phyloP scores from a whole-genome alignment of 2,329 filamentous ascomycete genomes.

The Pseudofabraea citricarpa region DNA sequence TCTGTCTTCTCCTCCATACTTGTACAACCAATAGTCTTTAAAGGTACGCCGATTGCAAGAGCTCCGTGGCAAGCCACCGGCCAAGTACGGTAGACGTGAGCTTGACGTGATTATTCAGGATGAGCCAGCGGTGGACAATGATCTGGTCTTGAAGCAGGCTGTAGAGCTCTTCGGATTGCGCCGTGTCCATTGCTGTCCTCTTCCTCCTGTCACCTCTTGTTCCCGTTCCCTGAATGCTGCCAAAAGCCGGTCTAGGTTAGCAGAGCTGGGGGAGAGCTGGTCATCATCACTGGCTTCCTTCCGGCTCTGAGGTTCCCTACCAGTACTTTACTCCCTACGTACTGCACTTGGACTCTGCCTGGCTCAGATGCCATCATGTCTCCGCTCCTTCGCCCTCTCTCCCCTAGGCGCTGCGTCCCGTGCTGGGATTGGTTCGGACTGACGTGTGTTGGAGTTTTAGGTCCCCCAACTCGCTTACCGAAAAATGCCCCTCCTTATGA shows the following conservation, averaged over 20 bases:
- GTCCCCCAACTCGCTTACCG: not conserved
- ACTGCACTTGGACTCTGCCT: too few relatives aligned
- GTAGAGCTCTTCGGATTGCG: not conserved
- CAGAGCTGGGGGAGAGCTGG: too few relatives aligned
- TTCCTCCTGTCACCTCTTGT: not conserved
- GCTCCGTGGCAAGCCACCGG: not conserved
- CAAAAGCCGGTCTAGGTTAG: too few relatives aligned
- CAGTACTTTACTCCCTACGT: too few relatives aligned
- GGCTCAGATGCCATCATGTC: too few relatives aligned
- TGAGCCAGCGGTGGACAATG: not conserved
- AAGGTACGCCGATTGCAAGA: not conserved
- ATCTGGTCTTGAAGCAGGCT: not conserved
- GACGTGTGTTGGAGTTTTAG: not conserved
- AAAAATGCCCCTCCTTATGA: constrained; percentile 2
- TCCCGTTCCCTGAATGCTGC: not conserved
- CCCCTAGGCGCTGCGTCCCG: not conserved
- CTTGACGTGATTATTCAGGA: not conserved
- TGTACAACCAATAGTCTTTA: not conserved
- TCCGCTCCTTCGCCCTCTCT: not conserved
- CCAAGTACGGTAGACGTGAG: not conserved
- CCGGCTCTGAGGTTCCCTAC: too few relatives aligned
- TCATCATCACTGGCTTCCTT: too few relatives aligned
- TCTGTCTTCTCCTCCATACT: not conserved
- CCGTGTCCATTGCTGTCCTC: not conserved
- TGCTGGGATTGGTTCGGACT: not conserved